phyloP scores from a whole-genome alignment of 139 green algal species.

The Chlorella sp. region DNA sequence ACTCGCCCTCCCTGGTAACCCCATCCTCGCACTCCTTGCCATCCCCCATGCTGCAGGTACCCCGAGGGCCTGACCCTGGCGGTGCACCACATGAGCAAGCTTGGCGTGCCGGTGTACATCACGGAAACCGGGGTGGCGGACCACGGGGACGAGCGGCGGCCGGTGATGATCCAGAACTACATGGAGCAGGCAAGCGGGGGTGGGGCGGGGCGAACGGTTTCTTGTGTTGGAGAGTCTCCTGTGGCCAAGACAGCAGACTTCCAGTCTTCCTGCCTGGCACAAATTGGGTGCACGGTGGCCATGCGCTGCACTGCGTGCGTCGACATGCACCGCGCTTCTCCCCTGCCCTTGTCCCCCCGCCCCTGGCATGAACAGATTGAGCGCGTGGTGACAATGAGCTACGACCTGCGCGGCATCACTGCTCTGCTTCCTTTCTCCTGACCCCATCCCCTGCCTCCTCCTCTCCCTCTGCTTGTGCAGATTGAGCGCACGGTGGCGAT shows the following conservation, averaged over 20 bases:
- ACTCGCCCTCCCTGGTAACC: background rate
- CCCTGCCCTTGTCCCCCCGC: background rate
- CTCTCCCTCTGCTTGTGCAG: background rate
- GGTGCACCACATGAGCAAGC: constrained; percentile 33
- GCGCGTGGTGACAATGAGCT: constrained; percentile 4
- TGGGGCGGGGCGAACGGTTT: background rate
- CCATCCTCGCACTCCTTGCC: background rate
- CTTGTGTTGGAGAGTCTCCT: no score
- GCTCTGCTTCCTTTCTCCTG: background rate
- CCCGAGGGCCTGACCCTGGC: constrained; percentile 62
- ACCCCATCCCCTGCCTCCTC: no score
- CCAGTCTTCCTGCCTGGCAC: no score
- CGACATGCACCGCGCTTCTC: no score
- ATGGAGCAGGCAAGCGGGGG: constrained; percentile 37
- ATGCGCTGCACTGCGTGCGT: no score
- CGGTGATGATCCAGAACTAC: constrained; percentile 50
- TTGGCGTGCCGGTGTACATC: constrained; percentile 85
- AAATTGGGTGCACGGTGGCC: no score
- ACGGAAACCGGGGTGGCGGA: constrained; percentile 86
- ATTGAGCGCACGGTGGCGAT: constrained; percentile 29
- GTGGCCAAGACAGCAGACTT: no score
- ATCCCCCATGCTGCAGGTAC: constrained; percentile 30
- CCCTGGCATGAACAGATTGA: constrained; percentile 19
- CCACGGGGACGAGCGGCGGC: constrained; percentile 53
- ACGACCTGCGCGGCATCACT: no score